These are phyloP conservation scores for Arabidopsis thaliana DNA, from an alignment of 345 rosid species.

Conservation along the genomic window TAIR10.1 NC_003070.9:4650001-4650500, in stretches of 20 bases:
- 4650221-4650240: neutral
- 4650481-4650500: constrained; percentile 4
- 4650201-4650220: neutral
- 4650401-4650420: neutral
- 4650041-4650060: constrained; percentile 42
- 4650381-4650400: constrained; percentile 27
- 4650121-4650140: neutral
- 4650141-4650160: neutral
- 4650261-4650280: constrained; percentile 12
- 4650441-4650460: constrained; percentile 3
- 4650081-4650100: constrained; percentile 4
- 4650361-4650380: constrained; percentile 13
- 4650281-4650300: neutral
- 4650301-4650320: constrained; percentile 14
- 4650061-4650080: constrained; percentile 41
- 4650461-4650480: neutral
- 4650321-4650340: neutral
- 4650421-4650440: neutral
- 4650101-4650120: constrained; percentile 20
- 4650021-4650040: constrained; percentile 12
- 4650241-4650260: constrained; percentile 9
- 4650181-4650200: neutral
- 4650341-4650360: constrained; percentile 27
- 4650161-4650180: neutral
- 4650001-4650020: constrained; percentile 43